phyloP scores from a whole-genome alignment of 768 basidiomycete genomes.

The Leccinum boreale region DNA sequence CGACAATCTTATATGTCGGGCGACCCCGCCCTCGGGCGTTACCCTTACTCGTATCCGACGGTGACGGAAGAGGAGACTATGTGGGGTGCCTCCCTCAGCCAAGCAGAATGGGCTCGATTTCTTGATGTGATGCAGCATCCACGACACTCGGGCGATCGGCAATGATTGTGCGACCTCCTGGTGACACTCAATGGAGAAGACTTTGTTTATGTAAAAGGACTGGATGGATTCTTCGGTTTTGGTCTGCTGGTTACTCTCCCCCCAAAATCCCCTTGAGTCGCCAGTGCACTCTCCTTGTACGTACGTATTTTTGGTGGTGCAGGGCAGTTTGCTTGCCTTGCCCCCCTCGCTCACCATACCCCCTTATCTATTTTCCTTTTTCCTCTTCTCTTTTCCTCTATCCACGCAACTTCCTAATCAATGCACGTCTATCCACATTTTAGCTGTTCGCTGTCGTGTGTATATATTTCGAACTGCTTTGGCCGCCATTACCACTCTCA shows the following conservation, averaged over 20 bases:
- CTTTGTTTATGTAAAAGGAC: conserved; percentile 26
- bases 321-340: conserved; percentile 5
- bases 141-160: conserved; percentile 28
- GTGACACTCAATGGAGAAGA: conserved; percentile 10
- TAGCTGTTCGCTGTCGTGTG: conserved; percentile 12
- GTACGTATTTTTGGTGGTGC: conserved; percentile 28
- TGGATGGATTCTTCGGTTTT: conserved; percentile 26
- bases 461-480: conserved; percentile 11
- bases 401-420: conserved; percentile 10
- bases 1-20: conserved; percentile 27
- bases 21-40: conserved; percentile 21
- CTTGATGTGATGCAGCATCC: conserved; percentile 62
- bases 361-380: conserved; percentile 13
- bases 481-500: neutral
- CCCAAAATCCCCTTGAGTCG: conserved; percentile 12
- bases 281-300: conserved; percentile 10
- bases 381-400: neutral
- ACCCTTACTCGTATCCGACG: conserved; percentile 39
- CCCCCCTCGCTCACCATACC: conserved; percentile 2
- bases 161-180: conserved; percentile 12
- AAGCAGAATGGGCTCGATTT: conserved; percentile 69
- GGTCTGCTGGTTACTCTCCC: conserved; percentile 10
- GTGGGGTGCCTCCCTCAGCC: conserved; percentile 77
- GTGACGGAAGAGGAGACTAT: conserved; percentile 57
- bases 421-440: conserved; percentile 19